Conservation (phyloP, 106 monocot genomes). For the Allium cepa region DNA sequence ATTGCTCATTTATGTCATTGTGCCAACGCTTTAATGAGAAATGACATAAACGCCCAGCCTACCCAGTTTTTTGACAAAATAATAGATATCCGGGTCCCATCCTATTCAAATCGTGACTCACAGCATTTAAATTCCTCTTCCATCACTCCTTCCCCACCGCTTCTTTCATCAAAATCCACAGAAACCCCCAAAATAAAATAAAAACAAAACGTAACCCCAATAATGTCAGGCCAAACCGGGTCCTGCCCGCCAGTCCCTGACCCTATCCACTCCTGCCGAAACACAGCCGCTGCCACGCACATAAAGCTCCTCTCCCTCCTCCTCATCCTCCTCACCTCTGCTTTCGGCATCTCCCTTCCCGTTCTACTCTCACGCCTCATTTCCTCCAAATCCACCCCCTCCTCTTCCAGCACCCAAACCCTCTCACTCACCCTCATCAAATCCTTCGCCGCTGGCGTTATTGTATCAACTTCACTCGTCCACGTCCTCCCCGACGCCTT, state of each 20-base stretch:
- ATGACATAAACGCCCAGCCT: too few species aligned
- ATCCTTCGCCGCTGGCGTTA: slow-evolving; percentile 93
- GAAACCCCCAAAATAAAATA: too few species aligned
- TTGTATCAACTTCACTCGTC: slow-evolving; percentile 90
- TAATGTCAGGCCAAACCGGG: not conserved
- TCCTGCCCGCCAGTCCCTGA: slow-evolving; percentile 10
- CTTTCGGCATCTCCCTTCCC: slow-evolving; percentile 57
- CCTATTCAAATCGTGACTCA: too few species aligned
- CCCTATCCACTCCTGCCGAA: slow-evolving; percentile 43
- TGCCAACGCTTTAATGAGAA: too few species aligned
- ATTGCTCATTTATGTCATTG: too few species aligned
- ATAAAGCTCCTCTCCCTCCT: slow-evolving; percentile 65
- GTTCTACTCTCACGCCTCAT: slow-evolving; percentile 68
- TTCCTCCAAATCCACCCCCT: slow-evolving; percentile 22
- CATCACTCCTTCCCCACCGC: too few species aligned
- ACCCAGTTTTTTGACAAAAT: too few species aligned
- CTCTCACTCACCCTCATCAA: slow-evolving; percentile 69
- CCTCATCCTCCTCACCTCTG: slow-evolving; percentile 59
- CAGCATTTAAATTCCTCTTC: too few species aligned
- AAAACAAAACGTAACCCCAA: not conserved
- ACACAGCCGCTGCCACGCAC: slow-evolving; percentile 53
- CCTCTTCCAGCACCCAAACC: slow-evolving; percentile 13
- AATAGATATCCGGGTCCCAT: too few species aligned
- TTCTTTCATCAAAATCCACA: not conserved
- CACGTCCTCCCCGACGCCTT: slow-evolving; percentile 95